These are phyloP conservation scores for Rhodotorula kratochvilovae DNA, from an alignment of 768 basidiomycete species.

Conservation along the genomic window DNA sequence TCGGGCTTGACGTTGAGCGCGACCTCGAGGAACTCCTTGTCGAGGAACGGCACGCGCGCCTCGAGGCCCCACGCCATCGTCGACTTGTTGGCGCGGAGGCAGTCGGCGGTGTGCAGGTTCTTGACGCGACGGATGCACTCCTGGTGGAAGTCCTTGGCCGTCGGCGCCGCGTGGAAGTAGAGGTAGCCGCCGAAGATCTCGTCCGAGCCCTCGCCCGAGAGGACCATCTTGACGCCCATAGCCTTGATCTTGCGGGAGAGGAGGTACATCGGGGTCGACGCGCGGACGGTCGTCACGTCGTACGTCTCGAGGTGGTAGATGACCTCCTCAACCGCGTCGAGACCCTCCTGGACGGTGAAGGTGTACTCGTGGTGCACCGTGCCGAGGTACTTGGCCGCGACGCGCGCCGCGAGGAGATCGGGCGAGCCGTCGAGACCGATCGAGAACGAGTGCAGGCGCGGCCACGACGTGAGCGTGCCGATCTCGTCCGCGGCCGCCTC, in stretches of 20 bases:
- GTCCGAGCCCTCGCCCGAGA: conserved; percentile 94
- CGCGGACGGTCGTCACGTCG: conserved; percentile 96
- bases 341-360: conserved; percentile 94
- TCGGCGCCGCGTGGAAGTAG: conserved; percentile 98
- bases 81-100: conserved; percentile 98
- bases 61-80: conserved; percentile 99
- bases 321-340: conserved; percentile 94
- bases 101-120: conserved; percentile 95
- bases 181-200: conserved; percentile 98
- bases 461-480: conserved; percentile 74
- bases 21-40: conserved; percentile 90
- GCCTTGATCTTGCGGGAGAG: conserved; percentile 98
- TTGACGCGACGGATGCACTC: conserved; percentile 92
- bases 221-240: conserved; percentile 99
- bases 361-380: conserved; percentile 96
- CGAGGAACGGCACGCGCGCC: conserved; percentile 96
- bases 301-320: conserved; percentile 98
- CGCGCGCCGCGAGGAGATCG: conserved; percentile 86
- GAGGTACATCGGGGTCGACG: conserved; percentile 97
- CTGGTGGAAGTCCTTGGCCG: conserved; percentile 81
- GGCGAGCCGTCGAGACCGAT: conserved; percentile 92
- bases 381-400: conserved; percentile 86
- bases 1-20: conserved; percentile 84
- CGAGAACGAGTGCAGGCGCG: conserved; percentile 94
- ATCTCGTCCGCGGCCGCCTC: conserved; percentile 43